Evolutionary conservation across 306 rosid genomes (phyloP).

Genomic region (Quercus bicolor): DNA sequence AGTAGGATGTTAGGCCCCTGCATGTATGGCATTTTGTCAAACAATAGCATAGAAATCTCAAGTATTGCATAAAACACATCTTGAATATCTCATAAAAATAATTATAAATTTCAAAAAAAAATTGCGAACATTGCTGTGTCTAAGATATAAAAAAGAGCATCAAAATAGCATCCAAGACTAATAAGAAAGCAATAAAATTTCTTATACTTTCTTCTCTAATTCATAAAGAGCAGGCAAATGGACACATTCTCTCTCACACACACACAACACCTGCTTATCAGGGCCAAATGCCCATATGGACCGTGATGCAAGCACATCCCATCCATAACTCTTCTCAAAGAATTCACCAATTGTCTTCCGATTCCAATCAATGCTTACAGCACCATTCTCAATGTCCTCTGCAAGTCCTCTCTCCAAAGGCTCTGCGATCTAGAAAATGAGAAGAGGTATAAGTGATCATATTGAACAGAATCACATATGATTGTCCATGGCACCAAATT

Average conservation of each 20-base stretch:
- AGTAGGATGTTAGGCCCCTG: conserved; percentile 96
- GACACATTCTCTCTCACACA: not conserved
- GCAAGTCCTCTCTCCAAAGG: conserved; percentile 98
- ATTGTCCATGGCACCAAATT: not conserved
- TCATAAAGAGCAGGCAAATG: not conserved
- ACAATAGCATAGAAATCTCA: conserved; percentile 4
- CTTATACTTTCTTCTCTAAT: not conserved
- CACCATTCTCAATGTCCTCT: conserved; percentile 93
- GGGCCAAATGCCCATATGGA: conserved; percentile 99
- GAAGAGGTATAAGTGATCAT: not conserved
- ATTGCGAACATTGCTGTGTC: not conserved
- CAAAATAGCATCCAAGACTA: not conserved
- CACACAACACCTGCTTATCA: conserved; percentile 67
- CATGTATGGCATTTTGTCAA: conserved; percentile 14
- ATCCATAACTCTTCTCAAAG: conserved; percentile 88
- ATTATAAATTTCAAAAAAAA: too few species aligned
- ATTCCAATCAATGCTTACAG: conserved; percentile 93
- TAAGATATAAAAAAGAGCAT: not conserved
- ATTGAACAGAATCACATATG: not conserved
- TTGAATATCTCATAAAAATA: not conserved
- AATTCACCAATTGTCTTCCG: conserved; percentile 87
- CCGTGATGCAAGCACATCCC: conserved; percentile 98
- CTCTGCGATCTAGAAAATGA: conserved; percentile 72
- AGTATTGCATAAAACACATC: not conserved
- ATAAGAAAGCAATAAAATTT: not conserved